Percentiles rank a stretch among this genome's conserved stretches.
phyloP scores from a whole-genome alignment of 345 rosid species.

The Crucihimalaya himalaica region DNA sequence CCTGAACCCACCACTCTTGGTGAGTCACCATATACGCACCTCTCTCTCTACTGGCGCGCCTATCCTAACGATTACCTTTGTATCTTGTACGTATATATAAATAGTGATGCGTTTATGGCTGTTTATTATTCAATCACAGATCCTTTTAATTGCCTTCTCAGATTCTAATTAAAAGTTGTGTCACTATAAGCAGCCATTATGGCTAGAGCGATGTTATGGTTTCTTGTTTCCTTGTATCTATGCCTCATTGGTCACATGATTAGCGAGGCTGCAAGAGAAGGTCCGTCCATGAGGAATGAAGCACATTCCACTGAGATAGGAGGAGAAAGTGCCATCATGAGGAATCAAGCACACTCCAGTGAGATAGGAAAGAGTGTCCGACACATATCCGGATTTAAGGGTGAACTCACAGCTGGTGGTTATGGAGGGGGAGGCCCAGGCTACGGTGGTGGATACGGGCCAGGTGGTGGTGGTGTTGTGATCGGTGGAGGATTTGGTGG shows the following conservation, averaged over 20 bases:
- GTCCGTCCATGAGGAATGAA: slow-evolving; percentile 22
- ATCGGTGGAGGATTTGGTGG: slow-evolving; percentile 38
- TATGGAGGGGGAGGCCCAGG: slow-evolving; percentile 36
- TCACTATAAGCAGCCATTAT: slow-evolving; percentile 29
- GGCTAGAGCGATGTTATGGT: slow-evolving; percentile 31
- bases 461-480: slow-evolving; percentile 39
- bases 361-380: slow-evolving; percentile 21
- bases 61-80: slow-evolving; percentile 19
- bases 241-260: slow-evolving; percentile 36
- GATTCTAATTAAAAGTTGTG: neutral
- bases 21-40: slow-evolving; percentile 30
- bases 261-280: slow-evolving; percentile 38
- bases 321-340: neutral
- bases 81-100: slow-evolving; percentile 8
- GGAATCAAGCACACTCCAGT: neutral
- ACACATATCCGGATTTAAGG: slow-evolving; percentile 30
- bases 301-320: slow-evolving; percentile 7
- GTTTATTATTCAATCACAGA: neutral
- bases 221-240: slow-evolving; percentile 35
- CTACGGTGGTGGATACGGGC: slow-evolving; percentile 38
- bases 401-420: slow-evolving; percentile 38
- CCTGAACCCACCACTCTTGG: slow-evolving; percentile 16
- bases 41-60: slow-evolving; percentile 22
- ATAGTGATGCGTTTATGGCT: neutral
- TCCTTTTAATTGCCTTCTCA: slow-evolving; percentile 27